A percentile compares a stretch with the other conserved stretches of the same genome.
Conservation (phyloP, 2,329 filamentous ascomycete genomes). For the Ascochyta koolunga region DNA sequence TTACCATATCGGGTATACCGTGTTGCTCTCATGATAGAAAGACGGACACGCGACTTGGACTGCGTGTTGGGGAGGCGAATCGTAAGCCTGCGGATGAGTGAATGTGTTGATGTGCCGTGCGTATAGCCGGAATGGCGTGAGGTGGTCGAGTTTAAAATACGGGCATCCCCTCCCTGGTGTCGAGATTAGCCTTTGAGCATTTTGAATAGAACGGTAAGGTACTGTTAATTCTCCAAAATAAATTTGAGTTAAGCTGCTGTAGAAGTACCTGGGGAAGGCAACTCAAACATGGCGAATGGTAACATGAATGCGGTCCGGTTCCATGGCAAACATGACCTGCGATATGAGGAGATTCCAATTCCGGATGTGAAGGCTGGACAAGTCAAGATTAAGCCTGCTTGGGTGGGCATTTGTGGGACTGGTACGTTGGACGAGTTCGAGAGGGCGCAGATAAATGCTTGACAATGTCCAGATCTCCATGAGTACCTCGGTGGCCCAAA, state of each 20-base stretch:
- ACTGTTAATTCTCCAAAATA: too few relatives aligned
- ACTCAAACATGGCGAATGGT: conserved; percentile 24
- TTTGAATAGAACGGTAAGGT: neutral
- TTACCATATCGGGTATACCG: conserved; percentile 32
- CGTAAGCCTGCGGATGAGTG: conserved; percentile 1
- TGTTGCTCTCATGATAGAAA: neutral
- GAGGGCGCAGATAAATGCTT: neutral
- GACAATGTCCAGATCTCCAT: conserved; percentile 47
- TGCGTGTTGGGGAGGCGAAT: conserved; percentile 7
- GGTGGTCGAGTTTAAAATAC: neutral
- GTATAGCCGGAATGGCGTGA: conserved; percentile 3
- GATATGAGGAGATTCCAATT: conserved; percentile 51
- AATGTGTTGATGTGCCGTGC: neutral
- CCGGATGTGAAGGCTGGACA: conserved; percentile 49
- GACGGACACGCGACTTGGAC: conserved; percentile 16
- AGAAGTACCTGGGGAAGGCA: conserved; percentile 8
- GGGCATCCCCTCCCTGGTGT: neutral
- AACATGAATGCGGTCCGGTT: conserved; percentile 57
- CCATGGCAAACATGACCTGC: conserved; percentile 52
- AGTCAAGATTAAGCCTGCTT: conserved; percentile 52
- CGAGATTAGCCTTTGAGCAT: neutral
- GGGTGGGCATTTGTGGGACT: conserved; percentile 51
- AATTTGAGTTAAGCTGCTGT: neutral
- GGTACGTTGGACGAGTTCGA: neutral
- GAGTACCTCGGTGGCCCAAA: conserved; percentile 57